Evolutionary conservation across 2,329 filamentous ascomycete species (phyloP).

Genomic region (Fusarium tupiense): DNA sequence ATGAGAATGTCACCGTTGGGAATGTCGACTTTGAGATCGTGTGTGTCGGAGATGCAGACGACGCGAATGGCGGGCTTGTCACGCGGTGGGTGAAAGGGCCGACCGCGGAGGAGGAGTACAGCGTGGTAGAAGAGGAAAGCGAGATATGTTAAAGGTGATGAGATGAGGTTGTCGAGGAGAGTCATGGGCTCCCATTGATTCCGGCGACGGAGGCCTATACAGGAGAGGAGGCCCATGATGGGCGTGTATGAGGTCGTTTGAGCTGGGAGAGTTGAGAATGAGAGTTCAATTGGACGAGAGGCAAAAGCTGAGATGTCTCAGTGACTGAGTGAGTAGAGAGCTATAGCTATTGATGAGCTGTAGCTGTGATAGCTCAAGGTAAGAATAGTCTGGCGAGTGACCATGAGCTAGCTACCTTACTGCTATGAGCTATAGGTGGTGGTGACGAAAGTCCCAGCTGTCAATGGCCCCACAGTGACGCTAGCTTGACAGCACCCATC

Average conservation of each 20-base stretch:
- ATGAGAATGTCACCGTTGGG: slow-evolving; percentile 86
- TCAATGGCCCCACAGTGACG: slow-evolving; percentile 23
- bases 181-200: slow-evolving; percentile 61
- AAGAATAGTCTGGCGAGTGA: neutral
- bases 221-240: slow-evolving; percentile 57
- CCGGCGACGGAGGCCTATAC: slow-evolving; percentile 59
- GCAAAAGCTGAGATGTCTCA: neutral
- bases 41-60: slow-evolving; percentile 92
- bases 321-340: neutral
- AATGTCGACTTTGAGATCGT: slow-evolving; percentile 69
- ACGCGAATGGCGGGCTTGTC: slow-evolving; percentile 71
- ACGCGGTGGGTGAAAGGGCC: slow-evolving; percentile 67
- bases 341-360: neutral
- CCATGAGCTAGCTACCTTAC: neutral
- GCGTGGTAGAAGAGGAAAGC: slow-evolving; percentile 70
- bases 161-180: slow-evolving; percentile 70
- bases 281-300: neutral
- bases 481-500: slow-evolving; percentile 17
- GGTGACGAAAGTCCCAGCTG: slow-evolving; percentile 28
- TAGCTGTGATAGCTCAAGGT: neutral
- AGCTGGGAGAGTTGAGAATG: neutral
- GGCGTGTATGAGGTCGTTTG: neutral
- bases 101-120: slow-evolving; percentile 73
- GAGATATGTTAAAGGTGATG: slow-evolving; percentile 73
- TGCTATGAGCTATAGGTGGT: neutral